Conservation (phyloP, 768 basidiomycete species). For the Lactarius vividus region DNA sequence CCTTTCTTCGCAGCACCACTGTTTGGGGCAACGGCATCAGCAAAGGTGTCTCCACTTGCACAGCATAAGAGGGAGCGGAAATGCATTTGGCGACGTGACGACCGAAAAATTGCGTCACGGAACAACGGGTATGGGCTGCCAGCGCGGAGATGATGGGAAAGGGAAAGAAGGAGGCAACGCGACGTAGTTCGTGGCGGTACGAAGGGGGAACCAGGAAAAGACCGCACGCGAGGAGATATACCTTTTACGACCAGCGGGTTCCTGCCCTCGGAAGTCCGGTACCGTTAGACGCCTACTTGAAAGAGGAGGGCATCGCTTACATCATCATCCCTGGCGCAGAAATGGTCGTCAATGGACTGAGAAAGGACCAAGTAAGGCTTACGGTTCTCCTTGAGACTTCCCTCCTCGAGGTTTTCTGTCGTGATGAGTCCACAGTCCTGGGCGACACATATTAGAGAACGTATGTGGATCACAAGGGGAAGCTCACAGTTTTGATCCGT, state of each 20-base stretch:
- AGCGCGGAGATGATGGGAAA: slow-evolving; percentile 20
- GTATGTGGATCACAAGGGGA: slow-evolving; percentile 15
- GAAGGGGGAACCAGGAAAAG: slow-evolving; percentile 8
- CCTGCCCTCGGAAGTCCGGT: slow-evolving; percentile 24
- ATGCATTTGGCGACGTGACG: slow-evolving; percentile 22
- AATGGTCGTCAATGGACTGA: background rate
- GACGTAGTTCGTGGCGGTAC: slow-evolving; percentile 5
- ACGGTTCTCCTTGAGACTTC: slow-evolving; percentile 28
- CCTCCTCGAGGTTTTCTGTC: slow-evolving; percentile 14
- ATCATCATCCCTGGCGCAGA: slow-evolving; percentile 14
- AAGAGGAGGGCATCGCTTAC: slow-evolving; percentile 8
- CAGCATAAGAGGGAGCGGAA: slow-evolving; percentile 25
- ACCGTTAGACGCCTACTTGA: slow-evolving; percentile 9
- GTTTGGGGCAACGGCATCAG: slow-evolving; percentile 15
- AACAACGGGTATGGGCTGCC: slow-evolving; percentile 19
- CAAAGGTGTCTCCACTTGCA: slow-evolving; percentile 13
- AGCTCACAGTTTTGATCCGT: slow-evolving; percentile 20
- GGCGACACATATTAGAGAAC: background rate
- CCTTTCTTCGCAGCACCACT: slow-evolving; percentile 15
- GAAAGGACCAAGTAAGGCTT: slow-evolving; percentile 27
- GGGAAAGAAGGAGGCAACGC: slow-evolving; percentile 9
- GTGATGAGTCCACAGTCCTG: slow-evolving; percentile 3
- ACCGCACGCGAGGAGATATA: slow-evolving; percentile 18
- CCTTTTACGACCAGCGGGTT: slow-evolving; percentile 27
- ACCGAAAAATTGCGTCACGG: slow-evolving; percentile 7